Conservation (phyloP, 208 protist species). For the Leishmania guyanensis region DNA sequence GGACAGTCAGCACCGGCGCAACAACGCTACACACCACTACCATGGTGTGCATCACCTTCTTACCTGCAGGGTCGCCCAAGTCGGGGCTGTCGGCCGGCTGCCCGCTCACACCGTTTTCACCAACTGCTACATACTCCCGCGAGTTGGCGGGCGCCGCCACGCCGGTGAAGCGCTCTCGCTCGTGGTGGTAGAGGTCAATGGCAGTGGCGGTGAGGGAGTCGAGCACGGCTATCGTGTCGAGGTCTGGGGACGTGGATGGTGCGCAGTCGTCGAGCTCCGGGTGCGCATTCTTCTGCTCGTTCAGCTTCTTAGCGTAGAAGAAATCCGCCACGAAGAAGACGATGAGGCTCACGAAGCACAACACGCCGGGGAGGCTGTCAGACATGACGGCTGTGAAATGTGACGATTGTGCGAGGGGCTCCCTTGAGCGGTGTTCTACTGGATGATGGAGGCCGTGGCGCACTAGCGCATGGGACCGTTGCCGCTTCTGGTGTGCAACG, state of each 20-base stretch:
- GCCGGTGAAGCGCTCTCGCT: conserved; percentile 35
- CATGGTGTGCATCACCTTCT: conserved; percentile 51
- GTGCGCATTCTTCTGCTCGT: conserved; percentile 55
- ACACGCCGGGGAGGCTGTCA: conserved; percentile 25
- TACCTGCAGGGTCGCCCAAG: not conserved
- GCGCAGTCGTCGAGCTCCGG: conserved; percentile 76
- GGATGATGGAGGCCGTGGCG: not conserved
- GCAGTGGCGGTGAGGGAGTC: conserved; percentile 56
- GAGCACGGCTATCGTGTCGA: conserved; percentile 64
- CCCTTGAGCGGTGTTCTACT: not conserved
- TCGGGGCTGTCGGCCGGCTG: not conserved
- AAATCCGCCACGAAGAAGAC: conserved; percentile 67
- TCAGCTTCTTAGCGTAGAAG: conserved; percentile 55
- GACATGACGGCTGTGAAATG: conserved; percentile 18
- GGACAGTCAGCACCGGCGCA: conserved; percentile 45
- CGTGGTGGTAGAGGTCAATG: conserved; percentile 54
- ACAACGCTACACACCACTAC: conserved; percentile 60
- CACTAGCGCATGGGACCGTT: not conserved
- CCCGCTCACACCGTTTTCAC: conserved; percentile 6
- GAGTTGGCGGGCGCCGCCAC: conserved; percentile 9
- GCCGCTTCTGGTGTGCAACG: not conserved
- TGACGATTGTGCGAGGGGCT: not conserved
- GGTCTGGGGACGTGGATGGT: conserved; percentile 58
- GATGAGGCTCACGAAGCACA: conserved; percentile 53
- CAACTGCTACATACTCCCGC: conserved; percentile 19